Percentiles rank a stretch among this genome's conserved stretches.
phyloP scores from a whole-genome alignment of 2,329 filamentous ascomycete species.

The Coniochaeta sp. region DNA sequence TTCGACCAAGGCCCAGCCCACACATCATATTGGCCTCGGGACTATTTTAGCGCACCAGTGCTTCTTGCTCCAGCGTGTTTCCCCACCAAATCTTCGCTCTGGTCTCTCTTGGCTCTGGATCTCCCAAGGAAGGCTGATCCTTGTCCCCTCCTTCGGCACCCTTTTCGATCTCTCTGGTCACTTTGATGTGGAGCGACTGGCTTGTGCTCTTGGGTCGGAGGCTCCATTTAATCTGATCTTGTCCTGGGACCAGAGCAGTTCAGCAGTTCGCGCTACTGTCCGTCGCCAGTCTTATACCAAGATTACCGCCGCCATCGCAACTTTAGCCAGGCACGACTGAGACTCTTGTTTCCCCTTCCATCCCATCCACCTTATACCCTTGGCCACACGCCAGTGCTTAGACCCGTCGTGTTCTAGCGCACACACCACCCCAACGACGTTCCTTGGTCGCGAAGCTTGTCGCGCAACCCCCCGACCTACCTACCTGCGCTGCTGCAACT shows the following conservation, averaged over 20 bases:
- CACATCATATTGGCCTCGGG: conserved; percentile 1
- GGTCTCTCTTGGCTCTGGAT: neutral
- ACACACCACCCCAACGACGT: conserved; percentile 2
- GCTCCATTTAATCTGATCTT: conserved; percentile 11
- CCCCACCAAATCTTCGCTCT: conserved; percentile 2
- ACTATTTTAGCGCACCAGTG: conserved; percentile 3
- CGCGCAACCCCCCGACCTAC: neutral
- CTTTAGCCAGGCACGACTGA: conserved; percentile 1
- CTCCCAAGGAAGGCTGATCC: conserved; percentile 8
- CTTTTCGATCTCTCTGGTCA: conserved; percentile 2
- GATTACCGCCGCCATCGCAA: conserved; percentile 6
- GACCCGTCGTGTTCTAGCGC: neutral
- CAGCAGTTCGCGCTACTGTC: conserved; percentile 20
- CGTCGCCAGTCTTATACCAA: conserved; percentile 15
- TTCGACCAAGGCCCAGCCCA: neutral
- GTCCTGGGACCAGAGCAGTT: conserved; percentile 10
- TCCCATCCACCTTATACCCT: conserved; percentile 1
- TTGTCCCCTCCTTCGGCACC: conserved; percentile 9
- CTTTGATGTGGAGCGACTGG: conserved; percentile 6
- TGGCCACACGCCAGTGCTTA: neutral
- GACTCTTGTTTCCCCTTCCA: neutral
- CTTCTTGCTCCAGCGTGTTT: neutral
- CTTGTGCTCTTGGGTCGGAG: conserved; percentile 10
- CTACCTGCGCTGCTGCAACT: neutral
- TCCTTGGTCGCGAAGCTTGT: neutral